Evolutionary conservation across 768 basidiomycete genomes (phyloP).

Genomic region (Suillus weaverae): DNA sequence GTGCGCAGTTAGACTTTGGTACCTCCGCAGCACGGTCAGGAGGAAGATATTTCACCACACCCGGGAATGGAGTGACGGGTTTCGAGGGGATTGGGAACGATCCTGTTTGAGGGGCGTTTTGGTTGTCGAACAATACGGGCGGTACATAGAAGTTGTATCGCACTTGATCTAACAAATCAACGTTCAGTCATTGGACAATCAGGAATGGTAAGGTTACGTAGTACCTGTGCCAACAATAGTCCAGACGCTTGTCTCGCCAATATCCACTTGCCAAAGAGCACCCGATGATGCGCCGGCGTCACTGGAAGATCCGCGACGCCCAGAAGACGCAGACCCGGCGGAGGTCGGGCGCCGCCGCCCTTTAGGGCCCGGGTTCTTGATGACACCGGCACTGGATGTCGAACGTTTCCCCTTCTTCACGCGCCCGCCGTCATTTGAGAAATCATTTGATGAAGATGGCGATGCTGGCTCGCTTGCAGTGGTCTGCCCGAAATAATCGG

Average conservation of each 20-base stretch:
- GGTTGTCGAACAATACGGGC: slow-evolving; percentile 78
- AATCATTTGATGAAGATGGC: slow-evolving; percentile 59
- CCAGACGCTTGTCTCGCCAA: slow-evolving; percentile 93
- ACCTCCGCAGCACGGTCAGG: slow-evolving; percentile 85
- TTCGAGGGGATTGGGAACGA: slow-evolving; percentile 81
- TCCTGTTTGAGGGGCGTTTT: slow-evolving; percentile 65
- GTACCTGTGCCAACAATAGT: slow-evolving; percentile 90
- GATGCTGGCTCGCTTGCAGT: slow-evolving; percentile 72
- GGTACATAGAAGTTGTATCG: slow-evolving; percentile 94
- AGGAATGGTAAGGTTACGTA: slow-evolving; percentile 18
- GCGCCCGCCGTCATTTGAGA: slow-evolving; percentile 80
- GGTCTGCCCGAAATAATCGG: slow-evolving; percentile 65
- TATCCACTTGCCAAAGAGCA: slow-evolving; percentile 86
- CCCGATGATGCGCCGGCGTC: slow-evolving; percentile 74
- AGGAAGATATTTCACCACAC: slow-evolving; percentile 87
- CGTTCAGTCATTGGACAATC: slow-evolving; percentile 13
- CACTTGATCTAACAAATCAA: slow-evolving; percentile 64
- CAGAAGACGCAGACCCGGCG: slow-evolving; percentile 68
- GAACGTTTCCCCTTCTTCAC: slow-evolving; percentile 80
- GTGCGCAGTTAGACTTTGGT: slow-evolving; percentile 69
- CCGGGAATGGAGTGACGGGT: slow-evolving; percentile 83
- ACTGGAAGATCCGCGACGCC: slow-evolving; percentile 63
- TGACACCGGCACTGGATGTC: slow-evolving; percentile 62
- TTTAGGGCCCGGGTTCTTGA: slow-evolving; percentile 41
- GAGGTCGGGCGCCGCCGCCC: slow-evolving; percentile 74